Conservation (phyloP, 2,329 filamentous ascomycete species). For the Ilyonectria mors-panacis region DNA sequence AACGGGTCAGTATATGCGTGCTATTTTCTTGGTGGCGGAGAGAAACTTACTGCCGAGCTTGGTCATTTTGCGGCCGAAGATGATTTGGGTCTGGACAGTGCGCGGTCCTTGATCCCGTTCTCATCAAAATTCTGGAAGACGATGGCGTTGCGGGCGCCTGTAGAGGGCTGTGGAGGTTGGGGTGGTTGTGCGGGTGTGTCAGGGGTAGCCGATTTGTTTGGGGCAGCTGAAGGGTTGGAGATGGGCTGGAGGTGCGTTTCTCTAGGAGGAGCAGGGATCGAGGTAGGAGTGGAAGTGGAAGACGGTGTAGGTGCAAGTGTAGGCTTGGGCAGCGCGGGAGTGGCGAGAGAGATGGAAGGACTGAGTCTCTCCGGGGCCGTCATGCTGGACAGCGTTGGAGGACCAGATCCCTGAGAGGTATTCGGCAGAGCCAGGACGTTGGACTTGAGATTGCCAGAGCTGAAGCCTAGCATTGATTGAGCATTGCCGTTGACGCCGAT, state of each 20-base stretch:
- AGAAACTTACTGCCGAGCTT: conserved; percentile 66
- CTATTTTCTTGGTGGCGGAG: too few relatives aligned
- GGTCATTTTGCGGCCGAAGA: conserved; percentile 72
- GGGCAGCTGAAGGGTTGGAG: conserved; percentile 20
- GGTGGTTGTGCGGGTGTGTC: conserved; percentile 35
- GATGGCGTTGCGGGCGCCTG: conserved; percentile 70
- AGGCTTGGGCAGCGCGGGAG: conserved; percentile 18
- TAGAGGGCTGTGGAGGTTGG: conserved; percentile 45
- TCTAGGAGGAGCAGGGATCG: conserved; percentile 5
- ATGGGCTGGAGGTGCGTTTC: conserved; percentile 29
- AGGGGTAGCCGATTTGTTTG: conserved; percentile 25
- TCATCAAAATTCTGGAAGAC: conserved; percentile 74
- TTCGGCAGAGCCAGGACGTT: conserved; percentile 63
- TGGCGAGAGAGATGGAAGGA: conserved; percentile 24
- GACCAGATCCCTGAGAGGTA: conserved; percentile 51
- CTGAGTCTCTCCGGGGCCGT: conserved; percentile 39
- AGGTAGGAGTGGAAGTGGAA: conserved; percentile 8
- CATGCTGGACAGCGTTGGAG: conserved; percentile 36
- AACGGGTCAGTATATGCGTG: conserved; percentile 17
- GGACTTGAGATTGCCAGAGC: conserved; percentile 54
- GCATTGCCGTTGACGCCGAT: conserved; percentile 46
- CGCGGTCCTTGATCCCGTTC: conserved; percentile 70
- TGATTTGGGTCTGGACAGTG: conserved; percentile 69
- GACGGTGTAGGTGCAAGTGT: conserved; percentile 4
- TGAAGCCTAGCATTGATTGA: conserved; percentile 47